Evolutionary conservation across 129 eudicot genomes (phyloP).

Genomic region (Silybum marianum): DNA sequence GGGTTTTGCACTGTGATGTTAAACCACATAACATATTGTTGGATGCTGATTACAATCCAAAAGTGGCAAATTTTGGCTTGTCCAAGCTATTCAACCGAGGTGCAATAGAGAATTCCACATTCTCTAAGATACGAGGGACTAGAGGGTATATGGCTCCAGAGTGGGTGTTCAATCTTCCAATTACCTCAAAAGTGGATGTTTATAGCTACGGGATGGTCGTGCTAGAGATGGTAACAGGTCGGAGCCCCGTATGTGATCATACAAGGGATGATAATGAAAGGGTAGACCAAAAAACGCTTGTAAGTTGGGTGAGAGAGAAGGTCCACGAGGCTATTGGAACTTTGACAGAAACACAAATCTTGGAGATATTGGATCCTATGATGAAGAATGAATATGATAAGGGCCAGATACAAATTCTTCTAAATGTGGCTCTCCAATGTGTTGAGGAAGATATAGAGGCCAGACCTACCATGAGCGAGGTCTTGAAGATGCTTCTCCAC

Average conservation of each 20-base stretch:
- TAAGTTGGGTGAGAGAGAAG: constrained; percentile 34
- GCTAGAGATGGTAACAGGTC: constrained; percentile 45
- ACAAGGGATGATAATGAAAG: background rate
- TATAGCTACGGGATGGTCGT: constrained; percentile 51
- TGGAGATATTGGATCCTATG: constrained; percentile 26
- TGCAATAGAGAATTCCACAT: constrained; percentile 2
- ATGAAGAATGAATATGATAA: background rate
- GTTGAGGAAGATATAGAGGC: constrained; percentile 36
- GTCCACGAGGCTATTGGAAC: background rate
- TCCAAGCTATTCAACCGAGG: constrained; percentile 39
- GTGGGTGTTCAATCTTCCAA: constrained; percentile 35
- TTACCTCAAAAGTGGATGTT: constrained; percentile 51
- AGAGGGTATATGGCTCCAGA: constrained; percentile 49
- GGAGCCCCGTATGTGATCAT: constrained; percentile 10
- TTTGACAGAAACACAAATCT: constrained; percentile 1
- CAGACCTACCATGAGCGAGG: constrained; percentile 47
- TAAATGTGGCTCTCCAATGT: constrained; percentile 38
- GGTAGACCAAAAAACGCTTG: constrained; percentile 1
- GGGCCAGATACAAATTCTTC: constrained; percentile 6
- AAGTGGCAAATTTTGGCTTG: constrained; percentile 46
- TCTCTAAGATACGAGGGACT: constrained; percentile 41
- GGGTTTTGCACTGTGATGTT: constrained; percentile 54
- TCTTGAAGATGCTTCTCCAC: constrained; percentile 36
- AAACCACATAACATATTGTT: constrained; percentile 49
- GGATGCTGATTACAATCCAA: constrained; percentile 41